phyloP scores from a whole-genome alignment of 192 early-diverging fungal genomes.

The Coemansia umbellata region DNA sequence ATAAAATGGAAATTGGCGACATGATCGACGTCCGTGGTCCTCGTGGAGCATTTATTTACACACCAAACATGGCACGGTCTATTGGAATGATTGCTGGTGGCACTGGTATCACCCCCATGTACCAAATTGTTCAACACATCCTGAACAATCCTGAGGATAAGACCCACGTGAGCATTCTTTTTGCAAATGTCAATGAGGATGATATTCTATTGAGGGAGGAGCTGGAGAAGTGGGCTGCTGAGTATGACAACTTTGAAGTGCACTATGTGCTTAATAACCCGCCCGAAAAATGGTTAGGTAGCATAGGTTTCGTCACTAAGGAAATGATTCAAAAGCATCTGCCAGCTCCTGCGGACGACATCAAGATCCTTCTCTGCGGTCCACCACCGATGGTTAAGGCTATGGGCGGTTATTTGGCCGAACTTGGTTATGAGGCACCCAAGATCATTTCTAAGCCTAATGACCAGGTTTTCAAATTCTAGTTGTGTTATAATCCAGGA shows the following conservation, averaged over 20 bases:
- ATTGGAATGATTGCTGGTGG: conserved; percentile 95
- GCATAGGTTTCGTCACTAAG: conserved; percentile 80
- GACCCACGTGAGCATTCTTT: conserved; percentile 83
- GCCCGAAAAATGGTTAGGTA: conserved; percentile 75
- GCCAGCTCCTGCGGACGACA: conserved; percentile 69
- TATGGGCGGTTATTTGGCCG: conserved; percentile 65
- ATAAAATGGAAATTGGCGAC: conserved; percentile 68
- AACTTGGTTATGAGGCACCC: conserved; percentile 77
- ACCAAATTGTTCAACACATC: conserved; percentile 86
- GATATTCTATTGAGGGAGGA: conserved; percentile 86
- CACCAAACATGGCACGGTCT: conserved; percentile 68
- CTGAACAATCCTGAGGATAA: conserved; percentile 82
- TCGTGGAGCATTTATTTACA: conserved; percentile 86
- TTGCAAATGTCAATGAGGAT: conserved; percentile 84
- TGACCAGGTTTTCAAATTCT: conserved; percentile 91
- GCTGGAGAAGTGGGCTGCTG: conserved; percentile 67
- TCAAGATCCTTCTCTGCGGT: conserved; percentile 90
- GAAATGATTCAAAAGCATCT: conserved; percentile 72
- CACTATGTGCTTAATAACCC: conserved; percentile 82
- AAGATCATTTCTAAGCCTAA: conserved; percentile 74
- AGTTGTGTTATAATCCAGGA: no score
- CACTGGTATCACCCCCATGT: conserved; percentile 96
- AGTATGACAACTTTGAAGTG: conserved; percentile 76
- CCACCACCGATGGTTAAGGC: conserved; percentile 86
- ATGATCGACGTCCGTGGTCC: conserved; percentile 77